Conservation (phyloP, 2,329 filamentous ascomycete genomes). For the Stagonosporopsis cucurbitacearum region DNA sequence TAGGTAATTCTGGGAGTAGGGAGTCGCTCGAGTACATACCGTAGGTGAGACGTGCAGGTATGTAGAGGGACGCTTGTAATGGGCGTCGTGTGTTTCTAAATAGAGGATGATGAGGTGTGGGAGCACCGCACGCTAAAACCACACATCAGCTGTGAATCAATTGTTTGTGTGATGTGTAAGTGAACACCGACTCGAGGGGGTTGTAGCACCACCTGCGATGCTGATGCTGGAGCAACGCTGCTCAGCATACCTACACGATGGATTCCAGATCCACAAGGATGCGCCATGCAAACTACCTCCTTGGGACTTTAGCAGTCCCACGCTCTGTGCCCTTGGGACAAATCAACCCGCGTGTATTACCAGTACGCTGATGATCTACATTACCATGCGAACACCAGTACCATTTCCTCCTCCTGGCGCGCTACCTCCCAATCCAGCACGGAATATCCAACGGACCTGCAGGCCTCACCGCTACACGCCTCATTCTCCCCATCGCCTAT, state of each 20-base stretch:
- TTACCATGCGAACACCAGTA: neutral
- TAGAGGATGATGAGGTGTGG: slow-evolving; percentile 11
- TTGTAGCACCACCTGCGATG: neutral
- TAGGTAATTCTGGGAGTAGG: too few relatives aligned
- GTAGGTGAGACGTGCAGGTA: neutral
- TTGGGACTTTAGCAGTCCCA: neutral
- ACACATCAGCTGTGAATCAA: slow-evolving; percentile 37
- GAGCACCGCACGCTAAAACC: slow-evolving; percentile 38
- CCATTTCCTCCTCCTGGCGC: neutral
- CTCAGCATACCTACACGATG: neutral
- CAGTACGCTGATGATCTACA: neutral
- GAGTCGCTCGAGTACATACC: too few relatives aligned
- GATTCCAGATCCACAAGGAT: neutral
- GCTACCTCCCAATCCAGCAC: neutral
- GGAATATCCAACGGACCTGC: neutral
- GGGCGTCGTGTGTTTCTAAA: neutral
- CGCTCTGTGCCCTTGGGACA: neutral
- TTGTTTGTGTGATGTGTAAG: neutral
- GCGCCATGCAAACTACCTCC: neutral
- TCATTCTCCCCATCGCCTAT: neutral
- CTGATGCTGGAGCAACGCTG: neutral
- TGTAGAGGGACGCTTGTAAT: too few relatives aligned
- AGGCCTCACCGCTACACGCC: slow-evolving; percentile 2
- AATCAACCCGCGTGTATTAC: neutral
- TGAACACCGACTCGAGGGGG: too few relatives aligned